These are phyloP conservation scores for Fusarium sp. DNA, from an alignment of 2,329 filamentous ascomycete species.

Conservation along the genomic window DNA sequence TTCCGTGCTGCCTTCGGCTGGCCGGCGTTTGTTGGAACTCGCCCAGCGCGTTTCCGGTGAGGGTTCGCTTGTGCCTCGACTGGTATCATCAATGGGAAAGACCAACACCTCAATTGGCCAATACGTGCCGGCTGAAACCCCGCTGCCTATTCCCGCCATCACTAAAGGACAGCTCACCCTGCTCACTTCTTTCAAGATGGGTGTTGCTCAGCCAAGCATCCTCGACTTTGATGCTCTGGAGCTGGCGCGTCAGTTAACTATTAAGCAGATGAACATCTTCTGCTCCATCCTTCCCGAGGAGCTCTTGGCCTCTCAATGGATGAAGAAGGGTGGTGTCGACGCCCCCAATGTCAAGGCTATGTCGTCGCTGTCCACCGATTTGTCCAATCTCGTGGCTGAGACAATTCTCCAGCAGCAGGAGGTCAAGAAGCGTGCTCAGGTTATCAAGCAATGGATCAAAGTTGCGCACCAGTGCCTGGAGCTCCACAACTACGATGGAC, in stretches of 20 bases:
- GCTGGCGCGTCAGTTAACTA: conserved; percentile 90
- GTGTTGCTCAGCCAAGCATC: conserved; percentile 79
- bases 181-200: conserved; percentile 82
- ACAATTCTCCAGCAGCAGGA: conserved; percentile 92
- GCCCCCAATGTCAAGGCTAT: conserved; percentile 94
- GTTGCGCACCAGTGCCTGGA: conserved; percentile 89
- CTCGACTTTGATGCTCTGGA: conserved; percentile 94
- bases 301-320: conserved; percentile 93
- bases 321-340: conserved; percentile 84
- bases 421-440: conserved; percentile 88
- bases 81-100: conserved; percentile 91
- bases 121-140: conserved; percentile 79
- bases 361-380: conserved; percentile 91
- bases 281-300: conserved; percentile 94
- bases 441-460: conserved; percentile 99
- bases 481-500: conserved; percentile 93
- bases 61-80: conserved; percentile 83
- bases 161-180: conserved; percentile 83
- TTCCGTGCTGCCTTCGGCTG: conserved; percentile 80
- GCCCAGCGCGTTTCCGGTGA: conserved; percentile 83
- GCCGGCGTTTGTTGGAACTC: conserved; percentile 85
- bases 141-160: conserved; percentile 78
- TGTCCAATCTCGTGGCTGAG: conserved; percentile 93
- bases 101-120: conserved; percentile 82
- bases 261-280: conserved; percentile 93